A percentile compares a stretch with the other conserved stretches of the same genome.
These are phyloP conservation scores for Ustilago vetiveriae DNA, from an alignment of 1,284 basidiomycete genomes.

Conservation along the genomic window DNA sequence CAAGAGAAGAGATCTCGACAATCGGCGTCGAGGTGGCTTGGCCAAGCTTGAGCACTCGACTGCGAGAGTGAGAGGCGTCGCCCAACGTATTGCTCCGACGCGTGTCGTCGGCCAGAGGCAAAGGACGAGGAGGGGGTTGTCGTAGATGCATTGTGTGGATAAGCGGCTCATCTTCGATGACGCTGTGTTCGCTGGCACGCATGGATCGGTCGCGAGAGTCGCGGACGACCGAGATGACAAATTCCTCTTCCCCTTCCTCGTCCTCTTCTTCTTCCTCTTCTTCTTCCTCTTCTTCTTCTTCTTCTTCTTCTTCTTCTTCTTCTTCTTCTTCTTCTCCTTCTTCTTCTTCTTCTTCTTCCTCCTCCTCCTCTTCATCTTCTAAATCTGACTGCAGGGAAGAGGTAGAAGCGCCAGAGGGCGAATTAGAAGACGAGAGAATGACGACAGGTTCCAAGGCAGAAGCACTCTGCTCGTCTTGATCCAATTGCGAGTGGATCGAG, in stretches of 20 bases:
- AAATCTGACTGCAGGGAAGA: neutral
- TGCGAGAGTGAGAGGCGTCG: constrained; percentile 41
- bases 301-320: neutral
- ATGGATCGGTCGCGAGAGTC: constrained; percentile 23
- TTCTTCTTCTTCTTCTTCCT: constrained; percentile 3
- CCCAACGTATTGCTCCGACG: neutral
- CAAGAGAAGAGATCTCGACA: constrained; percentile 57
- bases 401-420: constrained; percentile 6
- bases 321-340: too few species aligned
- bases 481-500: constrained; percentile 6
- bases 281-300: constrained; percentile 1
- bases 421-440: constrained; percentile 17
- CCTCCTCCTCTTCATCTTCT: neutral
- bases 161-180: constrained; percentile 17
- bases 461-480: constrained; percentile 17
- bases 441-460: constrained; percentile 11
- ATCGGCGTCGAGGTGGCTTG: constrained; percentile 52
- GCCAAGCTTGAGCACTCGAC: constrained; percentile 51
- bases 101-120: neutral
- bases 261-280: constrained; percentile 5
- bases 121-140: constrained; percentile 11
- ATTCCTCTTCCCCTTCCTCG: constrained; percentile 2
- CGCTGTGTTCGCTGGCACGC: constrained; percentile 13
- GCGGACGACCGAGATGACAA: constrained; percentile 20
- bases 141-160: constrained; percentile 43